Base-by-base conservation (phyloP, 176 grass and related monocot genomes). In the Panicum miliaceum region DNA sequence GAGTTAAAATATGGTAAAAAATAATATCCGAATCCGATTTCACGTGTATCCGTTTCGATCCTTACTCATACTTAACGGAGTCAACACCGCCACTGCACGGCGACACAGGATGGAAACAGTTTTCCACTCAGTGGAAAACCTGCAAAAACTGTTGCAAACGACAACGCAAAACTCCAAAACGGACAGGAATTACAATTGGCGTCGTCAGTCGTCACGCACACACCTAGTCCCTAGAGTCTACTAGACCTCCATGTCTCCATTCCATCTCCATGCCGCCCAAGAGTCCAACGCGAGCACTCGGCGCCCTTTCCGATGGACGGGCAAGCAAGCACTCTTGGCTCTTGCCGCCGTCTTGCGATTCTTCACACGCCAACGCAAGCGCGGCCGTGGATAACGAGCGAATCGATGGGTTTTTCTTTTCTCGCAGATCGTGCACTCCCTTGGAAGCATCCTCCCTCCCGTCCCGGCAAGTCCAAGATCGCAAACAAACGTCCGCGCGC, bases 341-440 rank as follows among this genome's bases (percentile, higher is more conserved):
- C 29, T 2, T 36, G 34, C 36, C 9, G 57, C 25, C 73, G 88
- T 29, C 64, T 66, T 12, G 78, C 71, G 16, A 76, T 89, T 50
- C 69, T 81, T 70, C 63, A 72, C 88, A 90, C 83, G 88, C 84
- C 83, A 90, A 86, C 77, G 88, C 83, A 82, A 86, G 10, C 15
- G 19, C 8, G 7, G 9, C 36, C n/a, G 19, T 26, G 16, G 63
- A 83, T 71, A 80, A 59, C 38, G 27, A 40, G 59, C 73, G 76
- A 75, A 89, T 85, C 76, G 68, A 13, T 23, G 40, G 9, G 1
- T 6, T 68, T 66, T 16, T 9, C 2, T 18, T 23, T 58, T 22
- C 11, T 32, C 26, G 0, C 22, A 45, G 40, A 45, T 18, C 58
- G 37, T 51, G 76, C 77, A 20, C 43, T 71, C 54, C 71, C 64